Evolutionary conservation across 2,329 filamentous ascomycete genomes (phyloP), one percentile per base, ranked within the genome.

Genomic region (Claviceps humidiphila): DNA sequence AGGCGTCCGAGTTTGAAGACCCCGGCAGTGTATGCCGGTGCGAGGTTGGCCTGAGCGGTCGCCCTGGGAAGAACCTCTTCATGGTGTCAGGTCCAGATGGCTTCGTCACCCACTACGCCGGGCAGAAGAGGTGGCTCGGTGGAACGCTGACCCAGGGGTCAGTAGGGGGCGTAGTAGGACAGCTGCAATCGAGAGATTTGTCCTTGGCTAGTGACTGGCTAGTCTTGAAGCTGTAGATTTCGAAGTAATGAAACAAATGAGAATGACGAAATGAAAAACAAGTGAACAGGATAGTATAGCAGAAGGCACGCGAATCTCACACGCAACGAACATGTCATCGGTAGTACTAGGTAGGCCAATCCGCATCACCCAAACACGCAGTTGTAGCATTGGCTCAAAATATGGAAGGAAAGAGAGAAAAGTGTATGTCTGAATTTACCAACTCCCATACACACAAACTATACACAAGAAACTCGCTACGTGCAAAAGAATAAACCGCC

Each of bases 21-120:
- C 54, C 62, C 39, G 56, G 57, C 40, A 41, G 56, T 45, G 54
- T 54, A 26, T 64, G 64, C 56, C 52, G 56, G 5, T 68, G 66
- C 54, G 56, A 56, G 1, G 56, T 56, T 1, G 47, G 57, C 9
- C 53, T 51, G 1, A 47, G 24, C 30, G 4, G 57, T 11, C 60
- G 59, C 5, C 60, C 68, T 1, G 74, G 78, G 1, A 78, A 76
- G 56, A 82, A 82, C 54, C 65, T 95, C 20, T 72, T 96, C n/a
- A 74, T 95, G 52, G 79, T 97, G 1, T 95, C 89, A 0, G 93
- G 93, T 0, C 91, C 93, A 0, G 88, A 95, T 51, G 91, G 93
- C 0, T 97, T 97, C 68, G 77, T 97, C 41, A 77, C 79, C 44
- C 78, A 85, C 57, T 87, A 86, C 68, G 88, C 89, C 2, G 91